Evolutionary conservation across 2,329 filamentous ascomycete species (phyloP).

Genomic region (Dactylellina cionopaga): DNA sequence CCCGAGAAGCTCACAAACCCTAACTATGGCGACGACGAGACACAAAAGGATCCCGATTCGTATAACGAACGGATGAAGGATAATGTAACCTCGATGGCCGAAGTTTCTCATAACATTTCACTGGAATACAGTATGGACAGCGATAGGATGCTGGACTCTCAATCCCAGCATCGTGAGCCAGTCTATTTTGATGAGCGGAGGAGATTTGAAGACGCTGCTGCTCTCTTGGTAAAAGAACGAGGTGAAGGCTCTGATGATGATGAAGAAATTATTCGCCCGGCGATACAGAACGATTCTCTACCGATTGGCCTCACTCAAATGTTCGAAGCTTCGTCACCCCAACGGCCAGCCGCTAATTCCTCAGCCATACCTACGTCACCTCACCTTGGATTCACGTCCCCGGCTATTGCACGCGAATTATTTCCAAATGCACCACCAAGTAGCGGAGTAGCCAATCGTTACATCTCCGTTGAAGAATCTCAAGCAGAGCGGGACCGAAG

Average conservation of each 20-base stretch:
- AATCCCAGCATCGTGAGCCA: constrained; percentile 14
- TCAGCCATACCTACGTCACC: constrained; percentile 19
- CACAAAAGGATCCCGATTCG: constrained; percentile 29
- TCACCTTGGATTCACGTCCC: constrained; percentile 12
- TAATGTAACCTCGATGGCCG: constrained; percentile 4
- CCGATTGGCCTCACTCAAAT: constrained; percentile 27
- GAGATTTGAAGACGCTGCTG: constrained; percentile 18
- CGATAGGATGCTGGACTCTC: constrained; percentile 20
- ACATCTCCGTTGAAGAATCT: constrained; percentile 22
- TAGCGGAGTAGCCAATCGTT: background rate
- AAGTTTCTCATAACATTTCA: background rate
- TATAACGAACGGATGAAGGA: constrained; percentile 34
- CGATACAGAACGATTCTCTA: constrained; percentile 11
- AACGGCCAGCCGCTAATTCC: constrained; percentile 9
- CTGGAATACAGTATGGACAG: background rate
- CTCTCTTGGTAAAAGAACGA: background rate
- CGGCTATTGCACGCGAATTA: background rate
- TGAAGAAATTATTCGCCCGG: constrained; percentile 18
- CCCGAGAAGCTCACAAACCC: constrained; percentile 20
- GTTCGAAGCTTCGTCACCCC: constrained; percentile 32
- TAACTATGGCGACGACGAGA: constrained; percentile 21
- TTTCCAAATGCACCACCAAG: background rate
- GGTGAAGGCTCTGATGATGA: constrained; percentile 27
- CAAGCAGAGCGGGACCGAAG: constrained; percentile 20
- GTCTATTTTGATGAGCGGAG: constrained; percentile 31